These are phyloP conservation scores for Centella asiatica DNA, from an alignment of 129 eudicot genomes.

Conservation along the genomic window DNA sequence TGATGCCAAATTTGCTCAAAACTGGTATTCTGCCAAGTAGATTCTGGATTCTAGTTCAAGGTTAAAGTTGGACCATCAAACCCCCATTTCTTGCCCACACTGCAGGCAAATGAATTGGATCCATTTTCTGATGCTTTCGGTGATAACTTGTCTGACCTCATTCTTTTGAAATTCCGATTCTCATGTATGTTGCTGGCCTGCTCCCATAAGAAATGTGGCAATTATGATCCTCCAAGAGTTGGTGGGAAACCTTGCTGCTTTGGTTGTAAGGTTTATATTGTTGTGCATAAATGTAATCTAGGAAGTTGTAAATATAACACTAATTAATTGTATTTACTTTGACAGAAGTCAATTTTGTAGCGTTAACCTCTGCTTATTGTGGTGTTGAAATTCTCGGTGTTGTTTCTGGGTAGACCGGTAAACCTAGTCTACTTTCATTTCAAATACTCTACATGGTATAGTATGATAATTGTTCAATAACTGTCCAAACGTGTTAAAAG, in stretches of 20 bases:
- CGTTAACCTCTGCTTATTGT: not conserved
- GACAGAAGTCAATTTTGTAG: not conserved
- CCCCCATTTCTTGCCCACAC: not conserved
- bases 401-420: too few species aligned
- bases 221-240: not conserved
- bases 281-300: not conserved
- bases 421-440: too few species aligned
- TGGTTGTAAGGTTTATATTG: not conserved
- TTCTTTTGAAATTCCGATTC: not conserved
- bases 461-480: too few species aligned
- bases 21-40: constrained; percentile 94
- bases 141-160: not conserved
- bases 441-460: too few species aligned
- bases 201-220: not conserved
- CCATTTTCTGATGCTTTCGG: not conserved
- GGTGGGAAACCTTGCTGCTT: not conserved
- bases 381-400: not conserved
- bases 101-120: not conserved
- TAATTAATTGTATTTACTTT: not conserved
- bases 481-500: too few species aligned
- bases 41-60: not conserved
- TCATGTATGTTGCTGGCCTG: constrained; percentile 1
- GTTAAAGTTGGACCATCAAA: not conserved
- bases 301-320: too few species aligned
- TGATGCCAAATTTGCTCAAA: constrained; percentile 83